Evolutionary conservation across 805 yeast species (phyloP), one percentile per base, ranked within the genome.

Genomic region (Maudiozyma pseudohumilis): DNA sequence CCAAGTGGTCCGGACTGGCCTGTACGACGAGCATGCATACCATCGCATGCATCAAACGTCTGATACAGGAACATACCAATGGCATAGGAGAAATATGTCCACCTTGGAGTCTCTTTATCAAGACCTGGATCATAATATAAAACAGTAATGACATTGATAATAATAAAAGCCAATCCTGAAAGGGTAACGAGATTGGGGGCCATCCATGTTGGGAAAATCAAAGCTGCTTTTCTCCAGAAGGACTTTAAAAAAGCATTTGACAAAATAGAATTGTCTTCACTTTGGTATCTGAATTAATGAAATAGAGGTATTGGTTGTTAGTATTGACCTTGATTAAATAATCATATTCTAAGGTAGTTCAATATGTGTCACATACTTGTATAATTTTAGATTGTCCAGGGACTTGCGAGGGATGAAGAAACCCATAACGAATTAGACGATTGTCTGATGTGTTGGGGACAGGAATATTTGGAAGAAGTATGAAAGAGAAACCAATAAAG

Each of bases 1-100:
- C 97, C 97, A 50, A 88, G 64, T 1, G 97, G 97, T 3, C 96
- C 94, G 42, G 85, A 74, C 60, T 87, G 94, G n/a, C 94, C 95
- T 1, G 97, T 89, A 53, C 89, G 75, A 55, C 97, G 77, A 18
- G 96, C 96, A 59, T 88, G 97, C 47, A 82, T 74, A 8, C 97
- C 97, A 60, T 88, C 97, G 59, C 95, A 84, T 1, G 96, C 95
- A 60, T 88, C 97, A 56, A 89, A 87, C 0, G 96, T 88, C 58
- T 88, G 97, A 59, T 88, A 88, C 69, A 88, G 64, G 53, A 88
- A 87, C 46, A 89, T 63, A 4, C 95, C 92, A 44, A 82, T 52
- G 0, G 94, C 96, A 56, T 84, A 84, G 29, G 80, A 65, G 48
- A 73, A 72, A 56, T 82, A 85, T 15, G 80, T 71, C 94, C 94